Evolutionary conservation across 192 early-diverging fungal species (phyloP).

Genomic region (Dissophora globulifera): DNA sequence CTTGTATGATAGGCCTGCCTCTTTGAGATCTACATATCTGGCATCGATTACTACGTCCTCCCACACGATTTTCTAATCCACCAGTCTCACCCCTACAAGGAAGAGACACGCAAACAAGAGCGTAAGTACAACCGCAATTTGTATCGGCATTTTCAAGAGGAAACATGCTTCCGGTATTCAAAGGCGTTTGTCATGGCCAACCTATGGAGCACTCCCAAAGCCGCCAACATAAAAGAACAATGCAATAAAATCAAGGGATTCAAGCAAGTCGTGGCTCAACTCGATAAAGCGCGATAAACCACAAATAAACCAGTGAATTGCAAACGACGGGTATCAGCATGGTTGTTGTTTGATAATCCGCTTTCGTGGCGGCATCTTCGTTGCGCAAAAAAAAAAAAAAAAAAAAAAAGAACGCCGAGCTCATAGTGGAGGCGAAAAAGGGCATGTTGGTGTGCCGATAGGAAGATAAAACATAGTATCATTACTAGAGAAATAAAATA

Average conservation of each 20-base stretch:
- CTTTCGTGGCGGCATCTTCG: too few relatives aligned
- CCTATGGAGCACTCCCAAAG: conserved; percentile 48
- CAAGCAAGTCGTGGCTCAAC: conserved; percentile 49
- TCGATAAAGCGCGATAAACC: not conserved
- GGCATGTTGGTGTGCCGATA: too few relatives aligned
- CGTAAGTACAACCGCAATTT: conserved; percentile 65
- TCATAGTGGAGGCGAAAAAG: too few relatives aligned
- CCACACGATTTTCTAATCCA: conserved; percentile 67
- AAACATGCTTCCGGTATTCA: conserved; percentile 61
- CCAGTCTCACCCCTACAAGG: conserved; percentile 65
- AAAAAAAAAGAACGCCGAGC: too few relatives aligned
- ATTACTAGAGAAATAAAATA: too few relatives aligned
- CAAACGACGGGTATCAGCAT: too few relatives aligned
- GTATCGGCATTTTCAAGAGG: conserved; percentile 63
- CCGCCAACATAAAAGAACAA: conserved; percentile 57
- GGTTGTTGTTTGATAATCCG: too few relatives aligned
- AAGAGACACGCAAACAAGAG: conserved; percentile 56
- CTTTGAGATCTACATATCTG: conserved; percentile 66
- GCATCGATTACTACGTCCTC: conserved; percentile 66
- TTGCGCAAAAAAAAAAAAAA: too few relatives aligned
- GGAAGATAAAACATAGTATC: too few relatives aligned
- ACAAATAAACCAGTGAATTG: too few relatives aligned
- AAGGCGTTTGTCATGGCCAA: conserved; percentile 50
- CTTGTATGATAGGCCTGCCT: conserved; percentile 56
- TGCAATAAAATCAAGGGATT: conserved; percentile 64